Percentiles rank a stretch among this genome's conserved stretches.
Evolutionary conservation across 2,329 filamentous ascomycete species (phyloP).

Genomic region (Colletotrichum siamense): DNA sequence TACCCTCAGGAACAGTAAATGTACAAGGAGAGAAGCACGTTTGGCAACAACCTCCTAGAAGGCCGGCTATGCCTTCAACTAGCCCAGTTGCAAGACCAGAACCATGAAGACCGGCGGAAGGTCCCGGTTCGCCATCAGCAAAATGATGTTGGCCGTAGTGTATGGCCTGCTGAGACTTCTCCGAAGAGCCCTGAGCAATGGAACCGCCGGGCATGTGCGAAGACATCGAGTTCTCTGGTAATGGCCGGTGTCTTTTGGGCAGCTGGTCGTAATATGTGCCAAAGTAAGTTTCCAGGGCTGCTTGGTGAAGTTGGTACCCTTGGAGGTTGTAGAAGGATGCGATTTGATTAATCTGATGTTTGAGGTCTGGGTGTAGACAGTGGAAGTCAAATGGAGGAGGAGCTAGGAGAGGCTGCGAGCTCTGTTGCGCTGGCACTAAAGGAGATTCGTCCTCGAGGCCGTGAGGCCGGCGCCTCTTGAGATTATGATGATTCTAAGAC

Average conservation of each 20-base stretch:
- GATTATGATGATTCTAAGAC: conserved; percentile 36
- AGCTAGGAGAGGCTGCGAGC: conserved; percentile 27
- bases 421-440: conserved; percentile 36
- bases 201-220: conserved; percentile 25
- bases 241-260: conserved; percentile 37
- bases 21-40: conserved; percentile 32
- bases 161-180: conserved; percentile 32
- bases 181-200: conserved; percentile 32
- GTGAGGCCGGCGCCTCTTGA: conserved; percentile 51
- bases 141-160: conserved; percentile 28
- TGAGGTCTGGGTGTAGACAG: conserved; percentile 29
- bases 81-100: conserved; percentile 9
- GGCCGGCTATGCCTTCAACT: conserved; percentile 30
- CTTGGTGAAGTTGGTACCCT: conserved; percentile 33
- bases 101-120: conserved; percentile 20
- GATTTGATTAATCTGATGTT: conserved; percentile 31
- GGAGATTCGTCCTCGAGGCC: conserved; percentile 41
- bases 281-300: conserved; percentile 14
- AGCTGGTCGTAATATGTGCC: conserved; percentile 20
- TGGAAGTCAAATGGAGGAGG: conserved; percentile 26
- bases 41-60: conserved; percentile 32
- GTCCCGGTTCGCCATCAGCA: neutral
- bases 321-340: conserved; percentile 36
- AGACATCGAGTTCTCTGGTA: conserved; percentile 36
- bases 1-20: conserved; percentile 30